Base-by-base conservation (phyloP, 495 filamentous ascomycete species). In the Aspergillus biplanus region DNA sequence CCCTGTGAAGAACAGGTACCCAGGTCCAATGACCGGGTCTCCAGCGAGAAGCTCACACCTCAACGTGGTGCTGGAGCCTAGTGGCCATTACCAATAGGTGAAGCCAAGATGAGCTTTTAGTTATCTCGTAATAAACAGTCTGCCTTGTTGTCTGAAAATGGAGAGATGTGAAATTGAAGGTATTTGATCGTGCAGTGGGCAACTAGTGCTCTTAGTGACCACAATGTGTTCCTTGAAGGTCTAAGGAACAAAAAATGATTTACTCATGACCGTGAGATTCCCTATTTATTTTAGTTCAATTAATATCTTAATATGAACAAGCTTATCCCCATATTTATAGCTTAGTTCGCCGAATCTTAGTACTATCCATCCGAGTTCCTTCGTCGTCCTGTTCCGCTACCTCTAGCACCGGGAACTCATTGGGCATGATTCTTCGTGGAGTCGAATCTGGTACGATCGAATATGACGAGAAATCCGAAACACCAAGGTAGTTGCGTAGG, bases 301-400 rank as follows among this genome's bases (percentile, higher is more conserved):
- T 27, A 27, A 27, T 27, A 27, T 27, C 21, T 27, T 27, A 27
- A 27, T 27, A 27, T 2, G 21, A 27, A 27, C 21, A 27, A 27
- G 21, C 21, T 27, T 27, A 27, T 27, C 21, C 39, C 8, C n/a
- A 11, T 6, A 58, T 5, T 42, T 68, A 77, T 5, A 75, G 67
- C 62, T 75, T 77, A 9, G 70, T 35, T 16, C 12, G 58, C 18
- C 69, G 58, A 16, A 71, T 16, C 55, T 76, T 70, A 1, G 69
- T 76, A 72, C 90, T 94, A 75, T 95, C 90, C 71, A 87, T 82
- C 62, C 85, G 82, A 70, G 78, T 80, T 5, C 92, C 92, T 71
- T 96, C 90, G 65, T 96, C 92, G 62, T 87, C 88, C 73, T 96
- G 91, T 78, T 96, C 92, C 21, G 78, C 83, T 15, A 96, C 91